Percentiles rank a stretch among this genome's conserved stretches.
These are phyloP conservation scores for Ustilago xerochloae DNA, from an alignment of 1,284 basidiomycete genomes.

Conservation along the genomic window DNA sequence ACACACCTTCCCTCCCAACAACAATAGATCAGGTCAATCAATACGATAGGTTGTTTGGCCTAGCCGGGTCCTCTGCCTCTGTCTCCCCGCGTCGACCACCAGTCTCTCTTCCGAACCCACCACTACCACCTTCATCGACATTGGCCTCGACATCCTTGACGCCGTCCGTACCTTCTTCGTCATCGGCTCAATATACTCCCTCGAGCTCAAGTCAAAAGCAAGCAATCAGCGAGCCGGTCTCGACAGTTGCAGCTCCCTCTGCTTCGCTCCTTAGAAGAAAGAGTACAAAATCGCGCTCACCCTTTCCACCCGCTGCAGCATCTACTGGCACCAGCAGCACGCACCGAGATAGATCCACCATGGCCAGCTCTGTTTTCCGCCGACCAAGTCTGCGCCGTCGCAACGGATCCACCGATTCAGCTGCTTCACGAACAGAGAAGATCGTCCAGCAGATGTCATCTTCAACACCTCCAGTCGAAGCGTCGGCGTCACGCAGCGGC, in stretches of 20 bases:
- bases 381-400: conserved; percentile 37
- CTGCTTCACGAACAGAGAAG: conserved; percentile 6
- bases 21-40: conserved; percentile 7
- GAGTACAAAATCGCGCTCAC: conserved; percentile 13
- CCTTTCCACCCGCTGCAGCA: conserved; percentile 34
- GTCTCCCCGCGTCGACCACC: conserved; percentile 5
- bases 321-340: conserved; percentile 39
- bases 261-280: conserved; percentile 12
- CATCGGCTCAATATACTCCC: not conserved
- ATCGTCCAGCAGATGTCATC: not conserved
- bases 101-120: not conserved
- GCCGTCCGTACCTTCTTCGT: not conserved
- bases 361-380: conserved; percentile 29
- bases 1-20: not conserved
- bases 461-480: not conserved
- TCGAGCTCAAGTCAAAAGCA: not conserved
- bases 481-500: not conserved
- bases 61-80: conserved; percentile 3
- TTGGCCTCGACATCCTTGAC: conserved; percentile 2
- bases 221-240: not conserved
- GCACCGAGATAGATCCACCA: conserved; percentile 21
- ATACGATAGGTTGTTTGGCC: conserved; percentile 28
- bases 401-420: conserved; percentile 22
- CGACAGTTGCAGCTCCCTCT: not conserved
- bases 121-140: not conserved